Evolutionary conservation across 371 early-diverging fungal species (phyloP), one percentile per base, ranked within the genome.

Genomic region (Mucor circinelloides): DNA sequence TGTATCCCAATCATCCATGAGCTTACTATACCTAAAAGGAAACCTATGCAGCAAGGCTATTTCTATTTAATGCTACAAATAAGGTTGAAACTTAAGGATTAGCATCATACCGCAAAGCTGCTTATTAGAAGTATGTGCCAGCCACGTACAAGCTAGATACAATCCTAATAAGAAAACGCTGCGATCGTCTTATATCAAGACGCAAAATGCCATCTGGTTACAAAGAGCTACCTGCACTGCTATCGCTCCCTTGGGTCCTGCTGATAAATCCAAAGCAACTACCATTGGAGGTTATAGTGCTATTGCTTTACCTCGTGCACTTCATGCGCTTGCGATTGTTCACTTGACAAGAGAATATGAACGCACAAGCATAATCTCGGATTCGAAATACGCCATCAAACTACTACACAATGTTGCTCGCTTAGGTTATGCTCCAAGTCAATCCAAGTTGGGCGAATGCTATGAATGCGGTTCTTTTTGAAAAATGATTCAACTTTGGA

Each of bases 141-240:
- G 95, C 96, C 40, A 97, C 98, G 97, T 97, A 95, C 85, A 97
- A 96, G 76, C 80, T 97, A 17, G 98, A 97, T 9, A 88, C 95
- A 78, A 85, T 94, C 13, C 63, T 94, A 62, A 70, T 96, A 72
- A 90, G 93, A 69, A 97, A 97, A 0, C 72, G 86, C 68, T 82
- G 94, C 63, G 89, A 87, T 6, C 88, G 90, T 59, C 68, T 85
- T 0, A 62, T 80, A 34, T 89, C 91, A 61, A 93, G 91, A 25
- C 86, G 94, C n/a, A 97, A 98, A 72, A 97, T 27, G 82, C 95
- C 31, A 93, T 91, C 21, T 96, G 94, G 97, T 84, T 96, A 56
- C 97, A 95, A 79, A 81, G 96, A 19, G 95, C 96, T 6, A 95
- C 94, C 0, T 86, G 87, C 30, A 89, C 86, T 54, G 93, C 96